Evolutionary conservation across 441 rosid genomes (phyloP).

Genomic region (Corymbia calophylla): DNA sequence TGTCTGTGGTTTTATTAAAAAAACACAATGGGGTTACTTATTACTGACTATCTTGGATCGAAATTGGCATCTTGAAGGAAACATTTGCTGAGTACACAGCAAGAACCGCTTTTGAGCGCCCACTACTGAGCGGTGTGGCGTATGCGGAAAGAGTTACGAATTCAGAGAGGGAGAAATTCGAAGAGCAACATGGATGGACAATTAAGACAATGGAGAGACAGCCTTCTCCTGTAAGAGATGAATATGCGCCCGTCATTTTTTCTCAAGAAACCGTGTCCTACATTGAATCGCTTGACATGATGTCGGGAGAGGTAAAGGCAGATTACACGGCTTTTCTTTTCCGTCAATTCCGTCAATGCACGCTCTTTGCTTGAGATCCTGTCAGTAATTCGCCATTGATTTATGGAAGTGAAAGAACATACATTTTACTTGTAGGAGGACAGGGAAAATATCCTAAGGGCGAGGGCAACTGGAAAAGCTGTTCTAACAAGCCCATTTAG

Average conservation of each 20-base stretch:
- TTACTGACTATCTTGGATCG: not conserved
- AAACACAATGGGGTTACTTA: not conserved
- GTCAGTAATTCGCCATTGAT: not conserved
- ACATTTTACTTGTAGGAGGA: constrained; percentile 56
- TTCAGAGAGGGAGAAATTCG: constrained; percentile 72
- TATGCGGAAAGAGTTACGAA: constrained; percentile 72
- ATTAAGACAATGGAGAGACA: constrained; percentile 84
- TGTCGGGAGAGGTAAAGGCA: constrained; percentile 88
- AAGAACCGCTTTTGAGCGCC: constrained; percentile 91
- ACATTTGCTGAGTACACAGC: constrained; percentile 96
- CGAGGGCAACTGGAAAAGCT: constrained; percentile 86
- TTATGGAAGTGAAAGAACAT: not conserved
- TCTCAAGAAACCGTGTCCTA: constrained; percentile 89
- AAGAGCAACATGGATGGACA: constrained; percentile 74
- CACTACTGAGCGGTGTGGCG: constrained; percentile 86
- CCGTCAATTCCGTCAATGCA: not conserved
- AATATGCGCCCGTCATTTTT: constrained; percentile 95
- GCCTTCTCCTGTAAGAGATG: constrained; percentile 80
- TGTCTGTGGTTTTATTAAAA: not conserved
- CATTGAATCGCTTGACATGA: constrained; percentile 92
- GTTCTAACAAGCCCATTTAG: constrained; percentile 90
- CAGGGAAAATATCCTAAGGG: constrained; percentile 79
- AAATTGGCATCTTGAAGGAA: constrained; percentile 35
- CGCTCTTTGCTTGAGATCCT: not conserved
- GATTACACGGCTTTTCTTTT: not conserved